Evolutionary conservation across 2,329 filamentous ascomycete species (phyloP), one percentile per base, ranked within the genome.

Genomic region (Dactylella cylindrospora): DNA sequence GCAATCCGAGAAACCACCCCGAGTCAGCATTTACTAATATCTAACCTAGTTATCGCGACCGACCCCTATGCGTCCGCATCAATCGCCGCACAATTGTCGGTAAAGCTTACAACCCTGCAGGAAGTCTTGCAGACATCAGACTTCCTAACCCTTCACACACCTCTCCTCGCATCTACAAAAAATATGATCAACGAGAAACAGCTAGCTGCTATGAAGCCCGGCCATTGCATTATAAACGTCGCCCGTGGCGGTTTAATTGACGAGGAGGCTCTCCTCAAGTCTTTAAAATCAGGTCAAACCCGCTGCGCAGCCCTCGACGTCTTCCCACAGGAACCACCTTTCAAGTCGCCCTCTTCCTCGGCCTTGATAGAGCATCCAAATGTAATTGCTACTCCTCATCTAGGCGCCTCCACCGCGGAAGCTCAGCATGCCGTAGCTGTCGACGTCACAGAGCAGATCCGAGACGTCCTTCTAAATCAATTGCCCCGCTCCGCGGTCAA

Each of bases 361-460:
- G 77, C 77, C 36, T 76, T 93, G 6, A 80, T 86, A 53, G 77
- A 76, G 7, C 87, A 91, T 67, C 80, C 83, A 0, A 84, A 81
- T 66, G 86, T 89, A 0, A 83, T 91, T 1, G 83, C 83, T 1
- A 91, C 88, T 5, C 88, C 88, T 1, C 88, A 93, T 71, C 77
- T 93, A 0, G 87, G 87, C 5, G 88, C 88, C 0, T 88, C 84
- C 0, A 93, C 88, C 0, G 79, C 86, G 26, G 88, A 93, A 76
- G 88, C 88, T 0, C 87, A 93, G 71, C 86, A 91, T 69, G 90
- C 90, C 64, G 87, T 90, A 2, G 87, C 84, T 1, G 80, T 90
- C 65, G 88, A 91, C 67, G 88, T 91, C 6, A 91, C 87, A 72
- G 84, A 84, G 26, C 87, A 93, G 73, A 85, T 90, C 9, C 77